These are phyloP conservation scores for Colletotrichum sp. DNA, from an alignment of 2,329 filamentous ascomycete species.

Conservation along the genomic window DNA sequence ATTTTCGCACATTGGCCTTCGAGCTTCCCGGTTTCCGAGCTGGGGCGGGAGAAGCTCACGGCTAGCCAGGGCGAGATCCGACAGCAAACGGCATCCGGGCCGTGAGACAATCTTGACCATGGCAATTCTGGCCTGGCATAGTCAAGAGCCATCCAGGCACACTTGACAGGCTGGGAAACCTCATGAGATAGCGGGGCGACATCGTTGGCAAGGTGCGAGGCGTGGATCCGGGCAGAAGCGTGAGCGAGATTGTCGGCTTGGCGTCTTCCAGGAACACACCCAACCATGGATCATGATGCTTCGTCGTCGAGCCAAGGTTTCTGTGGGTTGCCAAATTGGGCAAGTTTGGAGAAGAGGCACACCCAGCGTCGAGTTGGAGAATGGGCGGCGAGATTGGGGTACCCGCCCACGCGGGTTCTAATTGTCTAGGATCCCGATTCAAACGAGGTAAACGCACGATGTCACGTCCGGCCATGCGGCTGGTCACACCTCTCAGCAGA, in stretches of 20 bases:
- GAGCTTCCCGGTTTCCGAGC: not conserved
- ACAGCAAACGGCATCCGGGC: constrained; percentile 14
- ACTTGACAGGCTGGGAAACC: not conserved
- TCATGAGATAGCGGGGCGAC: not conserved
- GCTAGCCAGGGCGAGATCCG: not conserved
- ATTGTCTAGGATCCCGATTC: not conserved
- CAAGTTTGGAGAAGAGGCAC: constrained; percentile 3
- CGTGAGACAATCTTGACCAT: constrained; percentile 2
- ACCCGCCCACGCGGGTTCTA: not conserved
- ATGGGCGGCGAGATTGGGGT: not conserved
- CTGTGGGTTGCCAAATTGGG: not conserved
- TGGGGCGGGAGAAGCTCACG: not conserved
- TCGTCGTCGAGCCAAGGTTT: constrained; percentile 20
- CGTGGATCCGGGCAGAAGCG: too few relatives aligned
- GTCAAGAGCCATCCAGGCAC: not conserved
- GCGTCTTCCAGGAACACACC: not conserved
- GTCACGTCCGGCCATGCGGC: constrained; percentile 13
- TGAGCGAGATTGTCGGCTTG: not conserved
- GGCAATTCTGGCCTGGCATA: not conserved
- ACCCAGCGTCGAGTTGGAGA: not conserved
- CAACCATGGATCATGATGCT: not conserved
- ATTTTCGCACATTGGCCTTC: not conserved
- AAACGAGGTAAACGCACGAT: not conserved
- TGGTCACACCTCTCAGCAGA: constrained; percentile 8
- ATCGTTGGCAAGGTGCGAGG: not conserved